Evolutionary conservation across 1,139 yeast species (phyloP).

Genomic region (Yamadazyma diddensiae): DNA sequence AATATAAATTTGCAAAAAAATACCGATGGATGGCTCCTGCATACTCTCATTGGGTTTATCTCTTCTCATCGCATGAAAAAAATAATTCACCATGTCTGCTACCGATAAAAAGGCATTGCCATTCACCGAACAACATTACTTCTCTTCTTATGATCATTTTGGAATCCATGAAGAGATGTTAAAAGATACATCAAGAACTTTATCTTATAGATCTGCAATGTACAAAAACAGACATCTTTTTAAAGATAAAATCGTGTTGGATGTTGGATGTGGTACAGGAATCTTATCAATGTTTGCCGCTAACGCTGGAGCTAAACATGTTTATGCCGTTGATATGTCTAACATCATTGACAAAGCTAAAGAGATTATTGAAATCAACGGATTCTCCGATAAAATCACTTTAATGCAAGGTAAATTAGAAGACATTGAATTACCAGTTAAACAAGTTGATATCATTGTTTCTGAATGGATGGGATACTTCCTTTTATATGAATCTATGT

Average conservation of each 20-base stretch:
- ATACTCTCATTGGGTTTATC: not conserved
- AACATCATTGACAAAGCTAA: slow-evolving; percentile 93
- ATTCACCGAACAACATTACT: slow-evolving; percentile 84
- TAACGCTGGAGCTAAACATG: slow-evolving; percentile 95
- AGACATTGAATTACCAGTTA: slow-evolving; percentile 79
- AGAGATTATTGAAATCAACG: slow-evolving; percentile 80
- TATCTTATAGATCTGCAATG: slow-evolving; percentile 90
- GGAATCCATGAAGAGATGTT: slow-evolving; percentile 99
- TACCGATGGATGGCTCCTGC: not conserved
- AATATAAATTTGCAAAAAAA: not conserved
- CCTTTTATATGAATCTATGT: slow-evolving; percentile 92
- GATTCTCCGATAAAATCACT: slow-evolving; percentile 84
- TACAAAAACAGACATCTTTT: slow-evolving; percentile 85
- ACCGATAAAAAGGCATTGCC: slow-evolving; percentile 55
- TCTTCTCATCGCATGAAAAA: slow-evolving; percentile 1
- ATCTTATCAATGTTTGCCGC: slow-evolving; percentile 98
- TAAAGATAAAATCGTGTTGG: slow-evolving; percentile 92
- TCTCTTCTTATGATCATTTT: slow-evolving; percentile 92
- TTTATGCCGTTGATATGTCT: slow-evolving; percentile 96
- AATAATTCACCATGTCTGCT: slow-evolving; percentile 29
- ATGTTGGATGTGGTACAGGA: slow-evolving; percentile 99
- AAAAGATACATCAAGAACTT: slow-evolving; percentile 90
- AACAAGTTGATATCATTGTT: slow-evolving; percentile 86
- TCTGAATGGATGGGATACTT: slow-evolving; percentile 99
- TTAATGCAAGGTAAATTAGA: slow-evolving; percentile 91